Conservation (phyloP, 257 asterid species). For the Prunella vulgaris region DNA sequence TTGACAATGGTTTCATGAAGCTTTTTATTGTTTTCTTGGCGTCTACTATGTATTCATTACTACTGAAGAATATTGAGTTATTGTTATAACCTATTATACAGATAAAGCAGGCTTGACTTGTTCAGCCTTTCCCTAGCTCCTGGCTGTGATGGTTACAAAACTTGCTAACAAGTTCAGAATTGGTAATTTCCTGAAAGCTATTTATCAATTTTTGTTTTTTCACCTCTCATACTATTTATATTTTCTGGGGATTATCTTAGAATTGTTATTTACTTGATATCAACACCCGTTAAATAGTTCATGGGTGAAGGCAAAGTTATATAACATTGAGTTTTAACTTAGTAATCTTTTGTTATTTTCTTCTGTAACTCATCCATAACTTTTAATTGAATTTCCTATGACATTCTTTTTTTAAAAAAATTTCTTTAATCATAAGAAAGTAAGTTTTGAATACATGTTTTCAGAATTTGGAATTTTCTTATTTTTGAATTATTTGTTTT, state of each 20-base stretch:
- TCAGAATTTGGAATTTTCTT: not conserved
- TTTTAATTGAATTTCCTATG: not conserved
- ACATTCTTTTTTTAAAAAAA: not conserved
- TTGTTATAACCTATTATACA: not conserved
- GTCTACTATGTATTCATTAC: not conserved
- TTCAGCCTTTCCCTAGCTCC: not conserved
- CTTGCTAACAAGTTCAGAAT: not conserved
- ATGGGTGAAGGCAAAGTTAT: not conserved
- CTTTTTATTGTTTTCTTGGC: not conserved
- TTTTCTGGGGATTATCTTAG: constrained; percentile 8
- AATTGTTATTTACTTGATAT: not conserved
- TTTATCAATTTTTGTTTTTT: not conserved
- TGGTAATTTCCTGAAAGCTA: not conserved
- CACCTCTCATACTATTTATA: not conserved
- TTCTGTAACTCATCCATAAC: not conserved
- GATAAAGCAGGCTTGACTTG: not conserved
- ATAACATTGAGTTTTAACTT: not conserved
- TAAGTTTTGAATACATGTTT: not conserved
- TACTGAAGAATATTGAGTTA: not conserved
- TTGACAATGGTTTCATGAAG: not conserved
- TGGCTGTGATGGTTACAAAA: not conserved
- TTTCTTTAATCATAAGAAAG: not conserved
- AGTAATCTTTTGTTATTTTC: not conserved
- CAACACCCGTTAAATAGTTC: not conserved
- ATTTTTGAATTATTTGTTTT: not conserved